Conservation (phyloP, 2,329 filamentous ascomycete species). For the Hymenotorrendiella dingleyae region DNA sequence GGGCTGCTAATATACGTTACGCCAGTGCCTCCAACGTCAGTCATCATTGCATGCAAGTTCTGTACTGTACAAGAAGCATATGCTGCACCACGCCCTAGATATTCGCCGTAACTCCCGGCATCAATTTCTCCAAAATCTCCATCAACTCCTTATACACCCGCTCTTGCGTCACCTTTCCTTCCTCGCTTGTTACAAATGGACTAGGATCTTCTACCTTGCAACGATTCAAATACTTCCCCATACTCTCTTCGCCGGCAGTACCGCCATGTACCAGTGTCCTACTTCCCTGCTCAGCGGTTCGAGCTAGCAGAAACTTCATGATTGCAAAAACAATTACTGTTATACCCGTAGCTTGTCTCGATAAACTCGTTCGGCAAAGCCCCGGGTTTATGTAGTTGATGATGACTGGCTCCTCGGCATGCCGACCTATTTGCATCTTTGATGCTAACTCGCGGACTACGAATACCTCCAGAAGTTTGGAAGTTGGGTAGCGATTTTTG, state of each 20-base stretch:
- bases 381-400: constrained; percentile 17
- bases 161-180: constrained; percentile 32
- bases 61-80: too few species aligned
- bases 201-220: constrained; percentile 19
- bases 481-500: constrained; percentile 22
- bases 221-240: constrained; percentile 23
- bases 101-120: constrained; percentile 35
- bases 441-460: constrained; percentile 18
- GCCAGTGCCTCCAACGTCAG: too few species aligned
- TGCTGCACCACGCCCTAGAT: too few species aligned
- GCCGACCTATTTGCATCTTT: not conserved
- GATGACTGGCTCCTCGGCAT: constrained; percentile 14
- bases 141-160: constrained; percentile 38
- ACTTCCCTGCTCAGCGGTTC: constrained; percentile 42
- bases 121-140: constrained; percentile 36
- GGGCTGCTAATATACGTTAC: too few species aligned
- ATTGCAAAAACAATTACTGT: too few species aligned
- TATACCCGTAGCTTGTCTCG: too few species aligned
- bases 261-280: constrained; percentile 33
- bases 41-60: too few species aligned
- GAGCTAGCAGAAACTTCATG: too few species aligned
- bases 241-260: constrained; percentile 27
- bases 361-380: too few species aligned
- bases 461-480: constrained; percentile 23
- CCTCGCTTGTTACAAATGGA: constrained; percentile 30